These are phyloP conservation scores for Phytopythium boreale DNA, from an alignment of 352 stramenopile genomes.

Conservation along the genomic window DNA sequence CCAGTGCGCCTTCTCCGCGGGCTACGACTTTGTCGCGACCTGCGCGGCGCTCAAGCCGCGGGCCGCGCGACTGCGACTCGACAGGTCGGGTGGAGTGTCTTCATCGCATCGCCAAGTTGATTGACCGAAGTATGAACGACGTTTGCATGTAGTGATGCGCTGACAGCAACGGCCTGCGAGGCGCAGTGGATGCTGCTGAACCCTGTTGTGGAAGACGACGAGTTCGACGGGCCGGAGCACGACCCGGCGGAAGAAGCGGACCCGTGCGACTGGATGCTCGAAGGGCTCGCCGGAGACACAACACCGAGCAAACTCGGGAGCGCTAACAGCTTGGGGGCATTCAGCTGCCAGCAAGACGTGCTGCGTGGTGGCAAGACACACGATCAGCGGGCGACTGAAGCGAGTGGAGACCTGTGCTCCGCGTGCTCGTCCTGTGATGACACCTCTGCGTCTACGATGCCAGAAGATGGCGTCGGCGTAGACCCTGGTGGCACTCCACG, in stretches of 20 bases:
- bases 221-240: slow-evolving; percentile 11
- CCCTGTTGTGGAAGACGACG: slow-evolving; percentile 37
- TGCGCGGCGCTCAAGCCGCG: slow-evolving; percentile 36
- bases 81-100: slow-evolving; percentile 24
- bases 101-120: not conserved
- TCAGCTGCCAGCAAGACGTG: not conserved
- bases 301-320: not conserved
- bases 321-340: not conserved
- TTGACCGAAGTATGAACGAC: not conserved
- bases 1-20: slow-evolving; percentile 70
- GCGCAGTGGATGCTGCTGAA: slow-evolving; percentile 73
- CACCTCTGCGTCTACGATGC: not conserved
- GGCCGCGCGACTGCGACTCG: slow-evolving; percentile 36
- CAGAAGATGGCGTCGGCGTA: slow-evolving; percentile 5
- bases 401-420: not conserved
- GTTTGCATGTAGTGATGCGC: slow-evolving; percentile 14
- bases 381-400: not conserved
- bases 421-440: not conserved
- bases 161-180: slow-evolving; percentile 50
- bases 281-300: not conserved
- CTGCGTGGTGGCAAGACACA: not conserved
- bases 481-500: slow-evolving; percentile 18
- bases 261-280: slow-evolving; percentile 3
- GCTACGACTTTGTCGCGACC: slow-evolving; percentile 63
- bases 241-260: slow-evolving; percentile 3